Conservation (phyloP, 2,329 filamentous ascomycete genomes). For the Alternaria viburni region DNA sequence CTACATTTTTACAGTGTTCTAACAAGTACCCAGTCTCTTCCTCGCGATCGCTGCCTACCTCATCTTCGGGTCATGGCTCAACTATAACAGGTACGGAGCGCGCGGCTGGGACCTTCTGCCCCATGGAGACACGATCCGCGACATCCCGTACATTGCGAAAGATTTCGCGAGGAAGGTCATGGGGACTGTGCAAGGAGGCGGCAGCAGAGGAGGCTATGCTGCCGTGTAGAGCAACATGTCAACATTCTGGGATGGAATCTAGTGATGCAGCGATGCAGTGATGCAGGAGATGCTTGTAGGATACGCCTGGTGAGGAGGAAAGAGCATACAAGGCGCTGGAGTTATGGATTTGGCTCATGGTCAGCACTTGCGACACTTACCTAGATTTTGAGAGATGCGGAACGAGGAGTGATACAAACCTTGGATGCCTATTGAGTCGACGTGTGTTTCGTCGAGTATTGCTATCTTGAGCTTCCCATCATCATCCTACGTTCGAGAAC, state of each 20-base stretch:
- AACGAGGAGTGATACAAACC: background rate
- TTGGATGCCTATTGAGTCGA: background rate
- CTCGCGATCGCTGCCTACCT: conserved; percentile 85
- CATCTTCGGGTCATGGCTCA: conserved; percentile 98
- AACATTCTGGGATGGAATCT: background rate
- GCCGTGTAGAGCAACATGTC: conserved; percentile 67
- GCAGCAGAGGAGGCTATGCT: conserved; percentile 89
- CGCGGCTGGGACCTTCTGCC: conserved; percentile 94
- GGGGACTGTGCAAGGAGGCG: conserved; percentile 82
- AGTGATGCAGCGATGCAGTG: background rate
- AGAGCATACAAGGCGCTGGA: background rate
- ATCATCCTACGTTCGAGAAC: background rate
- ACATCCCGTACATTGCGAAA: conserved; percentile 89
- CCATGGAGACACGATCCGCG: conserved; percentile 88
- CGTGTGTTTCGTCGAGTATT: background rate
- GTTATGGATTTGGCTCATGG: background rate
- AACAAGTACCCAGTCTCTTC: conserved; percentile 68
- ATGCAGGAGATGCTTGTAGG: background rate
- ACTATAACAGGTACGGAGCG: conserved; percentile 96
- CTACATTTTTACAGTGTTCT: background rate
- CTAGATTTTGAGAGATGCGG: background rate
- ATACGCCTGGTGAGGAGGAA: background rate
- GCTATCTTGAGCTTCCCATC: background rate
- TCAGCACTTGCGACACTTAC: background rate
- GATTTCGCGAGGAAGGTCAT: conserved; percentile 83